These are phyloP conservation scores for Selaginella tamariscina DNA, from an alignment of 75 land plant species.

Conservation along the genomic window DNA sequence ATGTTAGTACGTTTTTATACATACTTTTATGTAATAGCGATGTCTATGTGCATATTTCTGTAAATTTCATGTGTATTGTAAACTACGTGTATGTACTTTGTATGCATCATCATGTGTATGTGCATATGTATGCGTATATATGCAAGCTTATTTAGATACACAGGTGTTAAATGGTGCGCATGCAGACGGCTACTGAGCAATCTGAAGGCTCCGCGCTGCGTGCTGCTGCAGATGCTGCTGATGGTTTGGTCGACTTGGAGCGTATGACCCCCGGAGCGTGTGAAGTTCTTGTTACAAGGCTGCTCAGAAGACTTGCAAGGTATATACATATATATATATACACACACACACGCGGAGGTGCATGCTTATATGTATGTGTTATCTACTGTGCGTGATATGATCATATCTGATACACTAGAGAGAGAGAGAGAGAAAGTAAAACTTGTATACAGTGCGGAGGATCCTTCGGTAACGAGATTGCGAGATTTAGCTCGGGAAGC, in stretches of 20 bases:
- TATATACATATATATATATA: slow-evolving; percentile 11
- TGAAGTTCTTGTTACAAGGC: slow-evolving; percentile 64
- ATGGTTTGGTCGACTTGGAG: slow-evolving; percentile 62
- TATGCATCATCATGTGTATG: no score
- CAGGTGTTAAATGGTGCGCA: slow-evolving; percentile 1
- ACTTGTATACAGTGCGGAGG: slow-evolving; percentile 65
- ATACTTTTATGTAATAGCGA: background rate
- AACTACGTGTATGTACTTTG: no score
- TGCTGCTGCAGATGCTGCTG: slow-evolving; percentile 51
- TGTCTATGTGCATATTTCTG: no score
- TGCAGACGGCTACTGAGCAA: slow-evolving; percentile 68
- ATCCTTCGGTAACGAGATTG: slow-evolving; percentile 58
- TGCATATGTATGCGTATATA: background rate
- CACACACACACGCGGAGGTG: background rate
- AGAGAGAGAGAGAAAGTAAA: no score
- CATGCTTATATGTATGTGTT: background rate
- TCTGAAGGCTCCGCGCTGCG: slow-evolving; percentile 52
- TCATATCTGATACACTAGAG: background rate
- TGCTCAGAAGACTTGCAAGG: slow-evolving; percentile 73
- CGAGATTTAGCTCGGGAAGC: slow-evolving; percentile 44
- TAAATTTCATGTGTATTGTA: no score
- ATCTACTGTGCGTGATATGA: background rate
- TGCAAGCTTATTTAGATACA: background rate
- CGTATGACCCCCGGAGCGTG: slow-evolving; percentile 69
- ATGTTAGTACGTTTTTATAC: slow-evolving; percentile 1